phyloP scores from a whole-genome alignment of 2,329 filamentous ascomycete genomes.

The Talaromyces funiculosus region DNA sequence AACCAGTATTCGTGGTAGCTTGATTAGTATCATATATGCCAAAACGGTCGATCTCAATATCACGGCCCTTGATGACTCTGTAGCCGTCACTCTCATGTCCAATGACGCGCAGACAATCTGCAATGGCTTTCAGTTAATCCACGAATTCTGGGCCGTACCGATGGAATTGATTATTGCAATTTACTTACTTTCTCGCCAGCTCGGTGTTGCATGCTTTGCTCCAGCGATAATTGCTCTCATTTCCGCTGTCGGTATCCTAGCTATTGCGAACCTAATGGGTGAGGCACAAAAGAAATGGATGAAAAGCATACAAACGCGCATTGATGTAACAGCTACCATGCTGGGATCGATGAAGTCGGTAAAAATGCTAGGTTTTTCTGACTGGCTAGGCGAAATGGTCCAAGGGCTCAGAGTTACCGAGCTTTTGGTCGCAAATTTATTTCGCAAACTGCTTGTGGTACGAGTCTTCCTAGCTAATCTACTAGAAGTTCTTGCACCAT shows the following conservation, averaged over 20 bases:
- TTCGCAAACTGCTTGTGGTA: constrained; percentile 36
- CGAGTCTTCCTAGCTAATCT: constrained; percentile 33
- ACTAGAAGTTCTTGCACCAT: constrained; percentile 30
- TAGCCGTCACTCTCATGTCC: constrained; percentile 42
- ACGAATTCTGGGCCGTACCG: constrained; percentile 43
- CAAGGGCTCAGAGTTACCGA: constrained; percentile 39
- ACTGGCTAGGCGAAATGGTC: constrained; percentile 34
- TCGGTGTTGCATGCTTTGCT: constrained; percentile 40
- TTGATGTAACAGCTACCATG: constrained; percentile 39
- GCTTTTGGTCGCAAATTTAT: constrained; percentile 36
- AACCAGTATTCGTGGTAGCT: constrained; percentile 39
- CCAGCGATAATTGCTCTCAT: constrained; percentile 35
- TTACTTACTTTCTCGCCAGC: constrained; percentile 36
- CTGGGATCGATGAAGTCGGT: constrained; percentile 49
- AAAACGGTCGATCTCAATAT: constrained; percentile 31
- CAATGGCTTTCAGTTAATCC: constrained; percentile 35
- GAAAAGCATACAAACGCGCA: constrained; percentile 9
- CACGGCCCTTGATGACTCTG: constrained; percentile 30
- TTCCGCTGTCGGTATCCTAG: constrained; percentile 6
- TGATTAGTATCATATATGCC: constrained; percentile 48
- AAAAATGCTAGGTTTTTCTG: constrained; percentile 46
- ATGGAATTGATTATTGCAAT: constrained; percentile 43
- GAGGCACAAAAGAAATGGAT: constrained; percentile 12
- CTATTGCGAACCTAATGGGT: constrained; percentile 8
- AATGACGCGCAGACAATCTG: constrained; percentile 42